phyloP scores from a whole-genome alignment of 257 asterid genomes.

The Capsicum chinense region DNA sequence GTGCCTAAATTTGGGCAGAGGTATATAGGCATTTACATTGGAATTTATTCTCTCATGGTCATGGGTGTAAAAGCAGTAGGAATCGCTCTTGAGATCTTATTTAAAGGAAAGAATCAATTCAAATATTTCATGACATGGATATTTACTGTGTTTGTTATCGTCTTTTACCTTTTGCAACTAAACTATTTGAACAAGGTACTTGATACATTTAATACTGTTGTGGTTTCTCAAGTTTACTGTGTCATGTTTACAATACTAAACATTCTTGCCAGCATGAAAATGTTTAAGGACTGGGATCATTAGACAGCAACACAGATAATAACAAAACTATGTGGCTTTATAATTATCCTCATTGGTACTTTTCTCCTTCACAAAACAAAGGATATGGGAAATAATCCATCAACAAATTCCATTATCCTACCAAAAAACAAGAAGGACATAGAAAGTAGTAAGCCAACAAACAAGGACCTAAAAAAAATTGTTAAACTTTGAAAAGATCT shows the following conservation, averaged over 20 bases:
- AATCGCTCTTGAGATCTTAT: too few species aligned
- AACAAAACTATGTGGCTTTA: constrained; percentile 34
- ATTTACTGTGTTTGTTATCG: too few species aligned
- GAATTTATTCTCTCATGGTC: too few species aligned
- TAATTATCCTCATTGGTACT: constrained; percentile 31
- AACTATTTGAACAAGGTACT: constrained; percentile 31
- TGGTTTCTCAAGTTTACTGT: constrained; percentile 46
- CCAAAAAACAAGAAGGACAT: background rate
- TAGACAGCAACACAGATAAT: constrained; percentile 27
- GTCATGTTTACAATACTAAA: constrained; percentile 49
- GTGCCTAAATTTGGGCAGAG: too few species aligned
- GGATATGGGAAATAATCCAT: constrained; percentile 32
- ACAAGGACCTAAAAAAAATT: background rate
- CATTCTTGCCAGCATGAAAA: constrained; percentile 46
- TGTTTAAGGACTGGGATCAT: constrained; percentile 45
- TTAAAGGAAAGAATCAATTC: too few species aligned
- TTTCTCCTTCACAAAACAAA: constrained; percentile 34
- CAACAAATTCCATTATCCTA: background rate
- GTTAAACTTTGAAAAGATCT: background rate
- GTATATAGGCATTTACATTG: too few species aligned
- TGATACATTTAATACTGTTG: constrained; percentile 44
- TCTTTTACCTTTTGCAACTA: too few species aligned
- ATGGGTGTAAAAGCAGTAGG: too few species aligned
- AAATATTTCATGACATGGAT: too few species aligned
- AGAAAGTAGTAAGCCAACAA: background rate